Conservation (phyloP, 805 yeast species). For the Candida methanosorbosa region DNA sequence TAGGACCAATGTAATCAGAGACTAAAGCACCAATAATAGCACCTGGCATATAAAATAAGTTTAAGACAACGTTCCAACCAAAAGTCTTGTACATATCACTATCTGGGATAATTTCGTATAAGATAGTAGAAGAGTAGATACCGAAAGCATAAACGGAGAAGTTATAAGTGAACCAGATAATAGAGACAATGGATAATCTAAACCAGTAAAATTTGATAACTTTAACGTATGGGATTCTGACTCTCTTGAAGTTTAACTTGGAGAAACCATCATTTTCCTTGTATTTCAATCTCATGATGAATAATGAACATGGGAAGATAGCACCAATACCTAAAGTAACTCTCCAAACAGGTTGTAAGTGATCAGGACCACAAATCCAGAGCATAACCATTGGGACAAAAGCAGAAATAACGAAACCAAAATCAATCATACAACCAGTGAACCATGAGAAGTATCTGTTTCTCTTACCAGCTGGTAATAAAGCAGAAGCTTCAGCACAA, state of each 20-base stretch:
- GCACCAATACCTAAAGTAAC: constrained; percentile 86
- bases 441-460: constrained; percentile 87
- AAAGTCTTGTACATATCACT: constrained; percentile 62
- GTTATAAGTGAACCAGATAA: constrained; percentile 90
- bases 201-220: constrained; percentile 79
- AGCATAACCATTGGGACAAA: constrained; percentile 80
- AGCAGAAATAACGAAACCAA: constrained; percentile 75
- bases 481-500: constrained; percentile 82
- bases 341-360: constrained; percentile 86
- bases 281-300: constrained; percentile 69
- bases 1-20: constrained; percentile 89
- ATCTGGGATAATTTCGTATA: constrained; percentile 47
- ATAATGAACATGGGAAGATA: constrained; percentile 71
- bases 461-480: constrained; percentile 73
- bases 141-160: constrained; percentile 85
- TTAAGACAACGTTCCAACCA: constrained; percentile 90
- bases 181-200: constrained; percentile 57
- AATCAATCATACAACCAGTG: constrained; percentile 81
- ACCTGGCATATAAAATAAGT: constrained; percentile 86
- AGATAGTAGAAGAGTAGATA: constrained; percentile 68
- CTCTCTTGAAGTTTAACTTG: constrained; percentile 60
- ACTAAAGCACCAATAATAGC: constrained; percentile 76
- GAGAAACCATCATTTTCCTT: constrained; percentile 65
- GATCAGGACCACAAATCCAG: constrained; percentile 68
- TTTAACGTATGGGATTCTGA: constrained; percentile 56